phyloP scores from a whole-genome alignment of 2,329 filamentous ascomycete genomes.

The Alternaria novae-zelandiae region DNA sequence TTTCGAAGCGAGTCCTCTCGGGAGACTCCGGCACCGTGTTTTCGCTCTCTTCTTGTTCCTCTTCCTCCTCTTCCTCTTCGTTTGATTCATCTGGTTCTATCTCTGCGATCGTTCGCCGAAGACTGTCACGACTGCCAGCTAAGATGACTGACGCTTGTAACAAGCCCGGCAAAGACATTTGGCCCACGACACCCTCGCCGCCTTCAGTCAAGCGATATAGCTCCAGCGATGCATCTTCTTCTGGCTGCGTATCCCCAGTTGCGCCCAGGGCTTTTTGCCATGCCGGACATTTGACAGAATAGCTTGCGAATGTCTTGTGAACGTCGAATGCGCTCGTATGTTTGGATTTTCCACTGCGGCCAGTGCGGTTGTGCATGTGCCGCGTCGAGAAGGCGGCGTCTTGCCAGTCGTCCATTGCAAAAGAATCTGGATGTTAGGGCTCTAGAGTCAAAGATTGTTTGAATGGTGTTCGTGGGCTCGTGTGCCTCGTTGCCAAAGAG shows the following conservation, averaged over 20 bases:
- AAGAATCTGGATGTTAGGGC: no score
- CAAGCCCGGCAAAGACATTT: constrained; percentile 21
- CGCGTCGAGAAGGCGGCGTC: constrained; percentile 29
- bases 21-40: constrained; percentile 7
- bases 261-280: constrained; percentile 18
- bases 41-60: not conserved
- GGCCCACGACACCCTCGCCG: constrained; percentile 27
- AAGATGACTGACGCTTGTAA: constrained; percentile 22
- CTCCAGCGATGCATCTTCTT: constrained; percentile 20
- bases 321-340: constrained; percentile 26
- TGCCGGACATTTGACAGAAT: constrained; percentile 27
- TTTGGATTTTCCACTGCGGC: constrained; percentile 16
- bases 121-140: constrained; percentile 24
- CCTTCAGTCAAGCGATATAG: constrained; percentile 27
- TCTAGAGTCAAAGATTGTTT: not conserved
- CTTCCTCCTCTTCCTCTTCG: not conserved
- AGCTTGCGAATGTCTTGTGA: constrained; percentile 31
- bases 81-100: constrained; percentile 12
- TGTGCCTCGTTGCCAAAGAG: not conserved
- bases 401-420: constrained; percentile 29
- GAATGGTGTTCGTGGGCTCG: not conserved
- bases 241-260: not conserved
- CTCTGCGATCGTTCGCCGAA: constrained; percentile 11
- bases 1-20: constrained; percentile 21
- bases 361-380: constrained; percentile 33